Evolutionary conservation across 768 basidiomycete species (phyloP).

Genomic region (Dacryopinax primogenitus): DNA sequence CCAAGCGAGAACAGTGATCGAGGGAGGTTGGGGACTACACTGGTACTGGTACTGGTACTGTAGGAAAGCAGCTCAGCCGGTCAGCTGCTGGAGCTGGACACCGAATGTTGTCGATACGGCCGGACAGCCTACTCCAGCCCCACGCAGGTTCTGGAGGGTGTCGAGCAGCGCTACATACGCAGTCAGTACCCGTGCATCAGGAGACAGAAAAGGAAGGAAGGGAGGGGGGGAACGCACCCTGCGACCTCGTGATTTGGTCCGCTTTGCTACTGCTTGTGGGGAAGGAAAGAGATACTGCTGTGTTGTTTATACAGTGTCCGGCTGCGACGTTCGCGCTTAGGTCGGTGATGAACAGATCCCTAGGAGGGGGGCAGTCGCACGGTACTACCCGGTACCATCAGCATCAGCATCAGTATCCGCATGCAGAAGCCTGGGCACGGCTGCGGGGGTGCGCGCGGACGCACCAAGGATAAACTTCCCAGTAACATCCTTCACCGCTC

Average conservation of each 20-base stretch:
- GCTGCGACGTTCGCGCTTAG: constrained; percentile 46
- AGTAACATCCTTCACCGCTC: constrained; percentile 42
- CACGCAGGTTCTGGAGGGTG: constrained; percentile 61
- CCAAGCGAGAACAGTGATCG: too few species aligned
- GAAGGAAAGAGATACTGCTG: constrained; percentile 45
- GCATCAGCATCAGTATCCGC: neutral
- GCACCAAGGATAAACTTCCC: constrained; percentile 40
- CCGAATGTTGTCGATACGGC: constrained; percentile 40
- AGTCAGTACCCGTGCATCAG: neutral
- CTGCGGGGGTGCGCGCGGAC: neutral
- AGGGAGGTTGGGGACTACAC: too few species aligned
- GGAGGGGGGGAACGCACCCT: constrained; percentile 29
- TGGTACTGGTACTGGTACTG: neutral
- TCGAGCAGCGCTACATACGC: constrained; percentile 26
- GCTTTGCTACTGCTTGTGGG: constrained; percentile 44
- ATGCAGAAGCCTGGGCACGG: neutral
- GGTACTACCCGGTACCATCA: too few species aligned
- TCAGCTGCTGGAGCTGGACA: neutral
- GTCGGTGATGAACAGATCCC: constrained; percentile 41
- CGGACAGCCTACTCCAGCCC: constrained; percentile 56
- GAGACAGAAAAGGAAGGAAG: neutral
- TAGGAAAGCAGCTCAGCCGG: neutral
- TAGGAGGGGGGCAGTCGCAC: constrained; percentile 50
- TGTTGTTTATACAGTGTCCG: constrained; percentile 54
- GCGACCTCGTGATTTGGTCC: constrained; percentile 44